These are phyloP conservation scores for Ajuga chamaepitys DNA, from an alignment of 257 asterid genomes.

Conservation along the genomic window DNA sequence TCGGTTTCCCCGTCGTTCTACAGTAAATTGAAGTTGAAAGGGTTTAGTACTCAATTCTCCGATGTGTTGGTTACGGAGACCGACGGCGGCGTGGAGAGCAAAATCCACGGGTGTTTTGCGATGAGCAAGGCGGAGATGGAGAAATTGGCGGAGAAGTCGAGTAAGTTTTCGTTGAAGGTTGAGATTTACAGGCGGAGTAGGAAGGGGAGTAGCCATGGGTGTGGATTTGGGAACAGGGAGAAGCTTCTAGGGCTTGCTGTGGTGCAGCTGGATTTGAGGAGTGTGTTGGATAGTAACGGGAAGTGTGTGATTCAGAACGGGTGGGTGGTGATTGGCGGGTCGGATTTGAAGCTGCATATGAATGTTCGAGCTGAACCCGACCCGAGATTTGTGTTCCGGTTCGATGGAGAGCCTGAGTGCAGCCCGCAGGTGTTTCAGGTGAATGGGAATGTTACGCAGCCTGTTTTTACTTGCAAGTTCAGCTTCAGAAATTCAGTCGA, in stretches of 20 bases:
- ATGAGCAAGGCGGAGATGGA: slow-evolving; percentile 59
- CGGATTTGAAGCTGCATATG: slow-evolving; percentile 42
- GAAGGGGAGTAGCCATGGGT: slow-evolving; percentile 12
- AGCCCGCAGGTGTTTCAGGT: slow-evolving; percentile 97
- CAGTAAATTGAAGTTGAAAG: slow-evolving; percentile 66
- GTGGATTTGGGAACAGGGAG: slow-evolving; percentile 30
- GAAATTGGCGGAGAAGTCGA: slow-evolving; percentile 36
- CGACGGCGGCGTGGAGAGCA: slow-evolving; percentile 42
- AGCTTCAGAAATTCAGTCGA: slow-evolving; percentile 63
- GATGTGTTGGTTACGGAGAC: slow-evolving; percentile 29
- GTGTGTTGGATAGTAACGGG: slow-evolving; percentile 37
- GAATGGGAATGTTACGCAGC: slow-evolving; percentile 80
- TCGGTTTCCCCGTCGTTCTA: slow-evolving; percentile 21
- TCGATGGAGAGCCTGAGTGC: slow-evolving; percentile 96
- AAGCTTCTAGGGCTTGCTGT: slow-evolving; percentile 53
- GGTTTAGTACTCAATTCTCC: slow-evolving; percentile 42
- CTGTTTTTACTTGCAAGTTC: slow-evolving; percentile 93
- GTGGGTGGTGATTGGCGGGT: slow-evolving; percentile 49
- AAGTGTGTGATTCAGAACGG: slow-evolving; percentile 60
- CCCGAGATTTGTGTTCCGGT: slow-evolving; percentile 92
- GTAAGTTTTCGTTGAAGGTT: slow-evolving; percentile 29
- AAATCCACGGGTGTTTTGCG: slow-evolving; percentile 48
- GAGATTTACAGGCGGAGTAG: slow-evolving; percentile 43
- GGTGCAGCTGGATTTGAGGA: slow-evolving; percentile 63
- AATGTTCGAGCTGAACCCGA: slow-evolving; percentile 81